Evolutionary conservation across 495 filamentous ascomycete genomes (phyloP), one percentile per base, ranked within the genome.

Genomic region (Neurospora pannonica): DNA sequence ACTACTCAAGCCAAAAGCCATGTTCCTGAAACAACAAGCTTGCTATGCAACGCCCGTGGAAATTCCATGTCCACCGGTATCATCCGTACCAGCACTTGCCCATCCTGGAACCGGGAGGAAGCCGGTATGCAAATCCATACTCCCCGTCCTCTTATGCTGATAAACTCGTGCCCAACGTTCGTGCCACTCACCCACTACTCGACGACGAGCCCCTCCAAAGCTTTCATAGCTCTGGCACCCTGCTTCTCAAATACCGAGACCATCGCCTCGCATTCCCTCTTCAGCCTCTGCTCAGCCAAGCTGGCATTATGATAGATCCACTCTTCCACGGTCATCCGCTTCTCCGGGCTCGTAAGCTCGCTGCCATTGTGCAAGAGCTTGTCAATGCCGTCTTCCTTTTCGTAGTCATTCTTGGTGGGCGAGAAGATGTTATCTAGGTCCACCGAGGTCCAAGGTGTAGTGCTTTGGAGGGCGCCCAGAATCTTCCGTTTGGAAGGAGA

Each of bases 271-370:
- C 94, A 97, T 81, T 95, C 92, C 39, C 83, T 80, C 77, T 90
- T 92, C 72, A 98, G 81, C 78, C 89, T 90, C 78, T 92, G 89
- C 83, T 97, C 94, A 1, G 91, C 94, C 75, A 89, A 84, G 76
- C 87, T 87, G 5, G 95, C 95, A 79, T 94, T 95, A 83, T 88
- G 89, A 71, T 87, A 84, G 62, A 99, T 91, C 96, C 96, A 99
- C 82, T 97, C 90, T 80, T 97, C 93, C 3, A 98, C 94, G 0
- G 90, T 93, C 93, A 99, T 95, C 46, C 88, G 88, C 85, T 92
- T 94, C 84, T 98, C 95, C 0, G 90, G 90, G 75, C 86, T 92
- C 2, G 89, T 90, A 75, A 99, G 81, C n/a, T 87, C 86, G 36
- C 74, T 78, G 15, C 84, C 86, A 74, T 87, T 88, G 10, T 79